Base-by-base conservation (phyloP, 1,284 basidiomycete genomes). In the Naganishia sp. region DNA sequence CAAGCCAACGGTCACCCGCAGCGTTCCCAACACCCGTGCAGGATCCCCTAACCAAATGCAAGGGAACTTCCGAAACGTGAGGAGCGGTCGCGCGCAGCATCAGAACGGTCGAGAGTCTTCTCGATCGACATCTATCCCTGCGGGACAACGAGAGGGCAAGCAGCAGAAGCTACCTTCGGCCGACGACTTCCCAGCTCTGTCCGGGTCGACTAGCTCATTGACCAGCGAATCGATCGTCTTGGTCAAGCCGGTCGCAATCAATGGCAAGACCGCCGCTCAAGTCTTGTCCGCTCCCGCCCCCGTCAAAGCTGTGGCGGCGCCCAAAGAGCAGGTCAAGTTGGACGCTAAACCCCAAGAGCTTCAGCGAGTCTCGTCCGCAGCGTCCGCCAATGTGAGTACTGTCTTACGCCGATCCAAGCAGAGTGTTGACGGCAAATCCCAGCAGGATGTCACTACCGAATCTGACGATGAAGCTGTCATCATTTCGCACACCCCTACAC, bases 101-200 rank as follows among this genome's bases (percentile, higher is more conserved):
- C 42, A 46, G 18, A 54, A 47, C 23, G 61, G 41, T 28, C 53
- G 52, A 6, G 58, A 57, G 25, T 35, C 53, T 25, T 63, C 50
- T 41, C 63, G 67, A 53, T 68, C 67, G n/a, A 67, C 68, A 23
- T 63, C 68, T 5, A 66, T 63, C n/a, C 68, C 70, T 17, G 61
- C 65, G 15, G 62, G 57, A 4, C 55, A 68, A 51, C 66, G 65
- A 61, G 68, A 70, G 41, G 43, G 31, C 43, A 70, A 71, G 45
- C 35, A 39, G 35, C 79, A 81, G 71, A 72, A 78, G 45, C 71
- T 81, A 7, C 79, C 79, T 18, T 69, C 72, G 51, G 77, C 78
- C 13, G 77, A 79, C 67, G 79, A 81, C 61, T 81, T 81, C 74
- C 79, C 79, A 15, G 78, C 76, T 35, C 71, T 81, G 2, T 76